A percentile compares a stretch with the other conserved stretches of the same genome.
These are phyloP conservation scores for Fusarium albidum DNA, from an alignment of 2,329 filamentous ascomycete genomes.

Conservation along the genomic window DNA sequence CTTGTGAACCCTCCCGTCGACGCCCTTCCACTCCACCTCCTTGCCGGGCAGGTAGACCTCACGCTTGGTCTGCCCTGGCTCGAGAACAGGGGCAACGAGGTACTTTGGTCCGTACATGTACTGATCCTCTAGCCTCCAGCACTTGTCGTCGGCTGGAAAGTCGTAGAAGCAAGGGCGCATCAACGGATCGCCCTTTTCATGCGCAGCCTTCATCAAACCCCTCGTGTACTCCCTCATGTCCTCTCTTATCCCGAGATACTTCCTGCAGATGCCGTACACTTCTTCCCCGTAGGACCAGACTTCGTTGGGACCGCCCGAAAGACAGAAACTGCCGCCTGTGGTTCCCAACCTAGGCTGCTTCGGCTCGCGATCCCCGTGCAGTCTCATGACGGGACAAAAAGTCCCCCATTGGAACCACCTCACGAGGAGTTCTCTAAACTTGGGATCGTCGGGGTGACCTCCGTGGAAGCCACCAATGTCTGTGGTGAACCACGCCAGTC, in stretches of 20 bases:
- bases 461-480: slow-evolving; percentile 77
- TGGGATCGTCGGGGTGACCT: slow-evolving; percentile 62
- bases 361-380: slow-evolving; percentile 73
- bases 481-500: slow-evolving; percentile 74
- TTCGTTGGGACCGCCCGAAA: slow-evolving; percentile 65
- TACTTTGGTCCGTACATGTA: slow-evolving; percentile 72
- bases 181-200: slow-evolving; percentile 66
- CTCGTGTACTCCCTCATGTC: slow-evolving; percentile 65
- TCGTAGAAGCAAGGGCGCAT: slow-evolving; percentile 72
- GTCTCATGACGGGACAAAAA: slow-evolving; percentile 72
- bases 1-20: not conserved
- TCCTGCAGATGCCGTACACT: slow-evolving; percentile 66
- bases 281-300: slow-evolving; percentile 72
- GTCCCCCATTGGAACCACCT: slow-evolving; percentile 76
- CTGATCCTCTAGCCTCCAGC: slow-evolving; percentile 67
- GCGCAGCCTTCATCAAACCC: slow-evolving; percentile 65
- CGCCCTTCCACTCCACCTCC: slow-evolving; percentile 3
- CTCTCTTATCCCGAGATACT: slow-evolving; percentile 67
- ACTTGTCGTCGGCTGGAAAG: slow-evolving; percentile 61
- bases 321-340: slow-evolving; percentile 51
- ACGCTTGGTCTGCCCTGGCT: slow-evolving; percentile 53
- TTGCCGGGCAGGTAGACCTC: slow-evolving; percentile 61
- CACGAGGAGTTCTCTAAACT: slow-evolving; percentile 69
- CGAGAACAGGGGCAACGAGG: slow-evolving; percentile 64
- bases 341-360: slow-evolving; percentile 47